Evolutionary conservation across 2,329 filamentous ascomycete species (phyloP).

Genomic region (Calycina marina): DNA sequence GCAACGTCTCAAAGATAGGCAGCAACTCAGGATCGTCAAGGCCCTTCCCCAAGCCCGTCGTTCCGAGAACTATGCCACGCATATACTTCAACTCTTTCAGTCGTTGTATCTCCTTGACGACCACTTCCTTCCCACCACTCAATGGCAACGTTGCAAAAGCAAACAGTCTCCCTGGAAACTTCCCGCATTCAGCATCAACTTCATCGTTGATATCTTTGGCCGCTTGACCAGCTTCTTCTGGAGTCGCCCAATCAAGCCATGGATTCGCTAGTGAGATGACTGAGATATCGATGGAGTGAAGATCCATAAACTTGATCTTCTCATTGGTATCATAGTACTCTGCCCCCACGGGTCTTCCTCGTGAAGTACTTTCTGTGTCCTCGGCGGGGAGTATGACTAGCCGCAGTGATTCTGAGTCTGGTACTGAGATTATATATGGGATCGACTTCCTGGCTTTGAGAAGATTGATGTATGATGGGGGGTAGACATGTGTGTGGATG

Average conservation of each 20-base stretch:
- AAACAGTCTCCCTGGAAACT: slow-evolving; percentile 54
- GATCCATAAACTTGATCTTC: slow-evolving; percentile 80
- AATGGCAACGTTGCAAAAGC: slow-evolving; percentile 75
- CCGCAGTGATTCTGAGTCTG: slow-evolving; percentile 39
- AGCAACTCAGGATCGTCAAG: slow-evolving; percentile 65
- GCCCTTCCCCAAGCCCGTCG: slow-evolving; percentile 63
- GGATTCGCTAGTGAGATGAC: slow-evolving; percentile 86
- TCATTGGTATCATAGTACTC: slow-evolving; percentile 69
- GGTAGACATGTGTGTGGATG: slow-evolving; percentile 58
- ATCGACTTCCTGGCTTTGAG: slow-evolving; percentile 45
- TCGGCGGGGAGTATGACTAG: slow-evolving; percentile 50
- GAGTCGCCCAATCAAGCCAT: slow-evolving; percentile 73
- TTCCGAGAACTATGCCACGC: slow-evolving; percentile 80
- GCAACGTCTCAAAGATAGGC: slow-evolving; percentile 56
- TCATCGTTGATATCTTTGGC: slow-evolving; percentile 63
- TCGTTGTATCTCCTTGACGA: slow-evolving; percentile 50
- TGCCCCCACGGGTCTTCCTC: slow-evolving; percentile 68
- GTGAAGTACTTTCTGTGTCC: slow-evolving; percentile 39
- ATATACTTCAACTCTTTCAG: slow-evolving; percentile 49
- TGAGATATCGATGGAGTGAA: slow-evolving; percentile 66
- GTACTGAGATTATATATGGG: slow-evolving; percentile 57
- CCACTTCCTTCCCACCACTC: slow-evolving; percentile 45
- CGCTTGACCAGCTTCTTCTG: slow-evolving; percentile 43
- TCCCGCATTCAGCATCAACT: slow-evolving; percentile 55
- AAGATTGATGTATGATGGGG: slow-evolving; percentile 45